Evolutionary conservation across 139 green algal species (phyloP).

Genomic region (Diplosphaera chodatii): DNA sequence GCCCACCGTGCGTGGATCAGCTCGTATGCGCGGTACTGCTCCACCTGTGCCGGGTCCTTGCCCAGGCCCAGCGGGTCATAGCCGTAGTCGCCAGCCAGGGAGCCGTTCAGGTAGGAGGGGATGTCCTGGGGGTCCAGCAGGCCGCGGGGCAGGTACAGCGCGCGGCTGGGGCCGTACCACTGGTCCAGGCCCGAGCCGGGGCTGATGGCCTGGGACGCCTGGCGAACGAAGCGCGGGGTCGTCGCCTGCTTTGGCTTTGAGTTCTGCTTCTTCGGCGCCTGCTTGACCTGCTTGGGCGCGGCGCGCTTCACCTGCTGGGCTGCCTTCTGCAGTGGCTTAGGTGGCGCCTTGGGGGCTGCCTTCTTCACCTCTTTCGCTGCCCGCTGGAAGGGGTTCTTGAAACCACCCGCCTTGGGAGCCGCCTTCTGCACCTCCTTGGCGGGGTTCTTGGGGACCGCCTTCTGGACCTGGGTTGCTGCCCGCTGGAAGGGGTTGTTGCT

Average conservation of each 20-base stretch:
- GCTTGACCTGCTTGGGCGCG: conserved; percentile 8
- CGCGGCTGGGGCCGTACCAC: conserved; percentile 81
- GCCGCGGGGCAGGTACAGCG: conserved; percentile 79
- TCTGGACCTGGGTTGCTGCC: too few species aligned
- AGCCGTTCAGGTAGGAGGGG: conserved; percentile 81
- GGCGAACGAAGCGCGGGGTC: conserved; percentile 36
- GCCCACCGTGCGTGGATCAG: conserved; percentile 94
- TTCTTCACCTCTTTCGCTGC: background rate
- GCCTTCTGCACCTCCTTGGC: too few species aligned
- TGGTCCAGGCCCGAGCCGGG: conserved; percentile 59
- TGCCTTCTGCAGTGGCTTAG: conserved; percentile 21
- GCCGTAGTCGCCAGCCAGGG: conserved; percentile 85
- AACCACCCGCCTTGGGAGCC: too few species aligned
- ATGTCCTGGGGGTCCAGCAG: conserved; percentile 76
- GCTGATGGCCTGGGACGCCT: conserved; percentile 47
- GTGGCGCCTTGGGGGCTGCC: background rate
- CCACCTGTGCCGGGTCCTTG: conserved; percentile 73
- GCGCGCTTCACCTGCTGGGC: conserved; percentile 23
- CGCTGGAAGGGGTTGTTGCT: too few species aligned
- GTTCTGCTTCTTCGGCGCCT: background rate
- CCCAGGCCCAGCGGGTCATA: conserved; percentile 91
- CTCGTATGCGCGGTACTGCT: conserved; percentile 88
- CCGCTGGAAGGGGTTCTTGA: too few species aligned
- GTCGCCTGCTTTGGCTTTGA: background rate
- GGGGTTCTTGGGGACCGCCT: too few species aligned